These are phyloP conservation scores for Neonectria faginata DNA, from an alignment of 2,329 filamentous ascomycete species.

Conservation along the genomic window DNA sequence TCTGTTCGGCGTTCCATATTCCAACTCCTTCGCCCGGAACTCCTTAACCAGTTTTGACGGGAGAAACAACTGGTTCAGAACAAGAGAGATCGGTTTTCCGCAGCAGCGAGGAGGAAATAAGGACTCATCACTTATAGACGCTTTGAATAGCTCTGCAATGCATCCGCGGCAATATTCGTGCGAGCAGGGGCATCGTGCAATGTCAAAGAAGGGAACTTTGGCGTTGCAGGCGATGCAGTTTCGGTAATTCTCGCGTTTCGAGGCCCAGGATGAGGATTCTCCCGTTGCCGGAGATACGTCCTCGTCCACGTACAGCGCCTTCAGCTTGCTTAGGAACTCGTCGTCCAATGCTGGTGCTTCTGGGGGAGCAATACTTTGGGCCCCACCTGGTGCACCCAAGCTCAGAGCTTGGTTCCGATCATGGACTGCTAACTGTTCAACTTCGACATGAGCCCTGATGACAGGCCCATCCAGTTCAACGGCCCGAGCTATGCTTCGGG, in stretches of 20 bases:
- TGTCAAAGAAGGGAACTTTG: neutral
- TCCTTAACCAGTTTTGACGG: constrained; percentile 45
- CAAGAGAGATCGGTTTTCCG: constrained; percentile 53
- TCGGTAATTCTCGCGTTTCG: neutral
- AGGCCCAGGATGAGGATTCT: neutral
- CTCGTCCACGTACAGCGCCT: neutral
- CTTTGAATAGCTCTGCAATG: constrained; percentile 54
- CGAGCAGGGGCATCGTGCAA: neutral
- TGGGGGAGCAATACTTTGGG: neutral
- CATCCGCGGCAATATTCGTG: constrained; percentile 56
- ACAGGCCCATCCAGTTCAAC: neutral
- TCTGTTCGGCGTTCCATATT: constrained; percentile 59
- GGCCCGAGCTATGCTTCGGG: neutral
- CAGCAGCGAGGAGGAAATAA: constrained; percentile 68
- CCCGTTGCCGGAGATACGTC: neutral
- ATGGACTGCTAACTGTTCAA: neutral
- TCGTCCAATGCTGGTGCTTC: neutral
- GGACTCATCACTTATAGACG: constrained; percentile 58
- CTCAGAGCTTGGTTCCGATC: neutral
- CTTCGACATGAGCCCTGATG: neutral
- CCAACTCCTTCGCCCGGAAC: constrained; percentile 59
- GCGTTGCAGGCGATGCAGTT: neutral
- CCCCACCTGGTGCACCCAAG: neutral
- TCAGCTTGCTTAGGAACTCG: neutral
- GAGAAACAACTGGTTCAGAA: constrained; percentile 50